Evolutionary conservation across 257 asterid species (phyloP).

Genomic region (Agastache rugosa): DNA sequence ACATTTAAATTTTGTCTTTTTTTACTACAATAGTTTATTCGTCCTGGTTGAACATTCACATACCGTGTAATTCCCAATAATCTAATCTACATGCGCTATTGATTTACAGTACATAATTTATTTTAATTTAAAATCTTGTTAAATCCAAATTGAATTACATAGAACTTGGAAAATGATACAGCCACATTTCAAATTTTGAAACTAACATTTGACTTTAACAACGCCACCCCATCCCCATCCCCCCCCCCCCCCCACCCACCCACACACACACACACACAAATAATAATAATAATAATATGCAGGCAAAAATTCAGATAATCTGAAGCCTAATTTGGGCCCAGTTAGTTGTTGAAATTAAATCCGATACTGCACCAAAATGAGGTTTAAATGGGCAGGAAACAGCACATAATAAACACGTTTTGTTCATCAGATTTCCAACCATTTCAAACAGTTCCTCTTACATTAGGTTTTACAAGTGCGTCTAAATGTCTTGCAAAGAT

Average conservation of each 20-base stretch:
- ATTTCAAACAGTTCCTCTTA: conserved; percentile 29
- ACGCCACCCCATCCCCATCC: no score
- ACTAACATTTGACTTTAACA: neutral
- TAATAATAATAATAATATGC: neutral
- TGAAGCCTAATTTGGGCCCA: neutral
- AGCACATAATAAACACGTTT: neutral
- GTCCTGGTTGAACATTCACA: no score
- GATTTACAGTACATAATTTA: no score
- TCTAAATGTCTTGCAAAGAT: conserved; percentile 20
- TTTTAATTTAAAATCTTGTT: no score
- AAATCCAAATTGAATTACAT: no score
- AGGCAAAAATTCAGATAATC: neutral
- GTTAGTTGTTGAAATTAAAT: neutral
- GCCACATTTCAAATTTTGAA: neutral
- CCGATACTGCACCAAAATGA: neutral
- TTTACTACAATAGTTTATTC: no score
- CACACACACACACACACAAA: no score
- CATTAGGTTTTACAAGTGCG: conserved; percentile 34
- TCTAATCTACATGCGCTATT: no score
- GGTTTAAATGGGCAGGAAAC: neutral
- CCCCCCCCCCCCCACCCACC: no score
- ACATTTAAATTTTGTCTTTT: no score
- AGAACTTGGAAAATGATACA: no score
- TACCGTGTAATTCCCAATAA: no score
- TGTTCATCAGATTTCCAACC: conserved; percentile 31